A percentile compares a stretch with the other conserved stretches of the same genome.
Evolutionary conservation across 2,329 filamentous ascomycete genomes (phyloP).

Genomic region (Periconia sp.): DNA sequence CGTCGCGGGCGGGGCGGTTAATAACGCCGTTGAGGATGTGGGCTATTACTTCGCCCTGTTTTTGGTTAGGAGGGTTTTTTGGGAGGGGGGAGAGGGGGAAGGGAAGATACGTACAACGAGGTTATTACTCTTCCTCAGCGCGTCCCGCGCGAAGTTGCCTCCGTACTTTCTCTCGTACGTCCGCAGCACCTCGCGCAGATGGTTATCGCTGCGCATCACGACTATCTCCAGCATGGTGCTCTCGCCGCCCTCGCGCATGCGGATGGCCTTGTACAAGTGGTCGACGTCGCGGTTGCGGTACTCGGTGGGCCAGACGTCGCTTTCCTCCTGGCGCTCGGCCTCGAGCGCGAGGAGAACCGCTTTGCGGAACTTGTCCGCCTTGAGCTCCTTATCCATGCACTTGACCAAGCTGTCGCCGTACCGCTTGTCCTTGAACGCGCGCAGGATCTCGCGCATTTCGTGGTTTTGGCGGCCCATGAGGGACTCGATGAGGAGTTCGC

Average conservation of each 20-base stretch:
- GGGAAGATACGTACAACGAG: constrained; percentile 71
- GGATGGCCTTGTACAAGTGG: constrained; percentile 68
- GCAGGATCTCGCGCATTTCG: constrained; percentile 87
- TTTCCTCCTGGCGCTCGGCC: constrained; percentile 80
- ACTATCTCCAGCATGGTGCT: constrained; percentile 84
- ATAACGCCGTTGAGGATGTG: constrained; percentile 97
- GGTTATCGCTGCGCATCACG: constrained; percentile 75
- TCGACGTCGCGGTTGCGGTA: constrained; percentile 66
- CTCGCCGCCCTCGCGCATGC: constrained; percentile 77
- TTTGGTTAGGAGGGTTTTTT: neutral
- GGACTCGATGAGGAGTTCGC: constrained; percentile 88
- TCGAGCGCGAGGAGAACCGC: constrained; percentile 84
- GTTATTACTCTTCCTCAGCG: constrained; percentile 85
- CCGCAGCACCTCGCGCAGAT: constrained; percentile 77
- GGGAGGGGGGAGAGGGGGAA: neutral
- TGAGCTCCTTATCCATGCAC: constrained; percentile 91
- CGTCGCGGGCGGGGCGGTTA: constrained; percentile 91
- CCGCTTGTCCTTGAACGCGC: constrained; percentile 86
- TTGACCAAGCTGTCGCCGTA: constrained; percentile 78
- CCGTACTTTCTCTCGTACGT: constrained; percentile 73
- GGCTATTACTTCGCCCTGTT: constrained; percentile 85
- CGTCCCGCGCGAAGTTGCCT: constrained; percentile 84
- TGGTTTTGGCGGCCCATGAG: constrained; percentile 87
- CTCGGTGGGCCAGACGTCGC: constrained; percentile 62
- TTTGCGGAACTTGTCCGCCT: constrained; percentile 93